Base-by-base conservation (phyloP, 768 basidiomycete genomes). In the Boletus insuetus region DNA sequence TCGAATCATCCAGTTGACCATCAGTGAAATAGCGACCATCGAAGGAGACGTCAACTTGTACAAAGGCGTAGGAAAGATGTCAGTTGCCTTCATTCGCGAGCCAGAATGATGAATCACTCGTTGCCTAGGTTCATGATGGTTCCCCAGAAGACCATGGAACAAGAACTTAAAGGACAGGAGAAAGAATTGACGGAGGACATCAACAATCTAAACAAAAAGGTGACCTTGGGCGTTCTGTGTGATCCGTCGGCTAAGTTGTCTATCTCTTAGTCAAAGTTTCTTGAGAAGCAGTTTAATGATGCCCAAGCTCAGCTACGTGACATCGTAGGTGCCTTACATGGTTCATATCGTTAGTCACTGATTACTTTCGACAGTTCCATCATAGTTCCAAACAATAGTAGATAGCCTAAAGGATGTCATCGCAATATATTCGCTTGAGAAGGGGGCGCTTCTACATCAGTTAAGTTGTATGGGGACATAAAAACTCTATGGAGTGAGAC, bases 1-100 rank as follows among this genome's bases (percentile, higher is more conserved):
- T 29, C 84, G 89, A 57, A 94, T 96, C 49, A 77, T 96, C 16
- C 90, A 94, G 72, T 79, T 98, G 20, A 97, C 95, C 0, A 87
- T 89, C 51, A 81, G 87, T 60, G 94, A 98, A 69, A 84, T 98
- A 58, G 77, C 76, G 32, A 75, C 79, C 35, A 81, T 94, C 47
- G 78, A 84, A 60, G 82, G 82, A 26, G 80, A 88, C 56, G 86
- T 89, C 13, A 91, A 88, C 65, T 75, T 97, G 63, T 98, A 95
- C 75, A 94, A 89, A 65, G 95, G 95, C 45, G 91, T 98, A 43
- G 95, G 95, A 32, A 98, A 98, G 74, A 96, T 96, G 95, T 95
- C 59, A 58, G 52, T 61, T 20, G 46, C 26, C 35, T 40, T 47
- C 22, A 7, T 47, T 51, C 43, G 39, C 39, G 42, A 43, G 20